Conservation (phyloP, 139 green algal genomes). For the Penium margaritaceum region DNA sequence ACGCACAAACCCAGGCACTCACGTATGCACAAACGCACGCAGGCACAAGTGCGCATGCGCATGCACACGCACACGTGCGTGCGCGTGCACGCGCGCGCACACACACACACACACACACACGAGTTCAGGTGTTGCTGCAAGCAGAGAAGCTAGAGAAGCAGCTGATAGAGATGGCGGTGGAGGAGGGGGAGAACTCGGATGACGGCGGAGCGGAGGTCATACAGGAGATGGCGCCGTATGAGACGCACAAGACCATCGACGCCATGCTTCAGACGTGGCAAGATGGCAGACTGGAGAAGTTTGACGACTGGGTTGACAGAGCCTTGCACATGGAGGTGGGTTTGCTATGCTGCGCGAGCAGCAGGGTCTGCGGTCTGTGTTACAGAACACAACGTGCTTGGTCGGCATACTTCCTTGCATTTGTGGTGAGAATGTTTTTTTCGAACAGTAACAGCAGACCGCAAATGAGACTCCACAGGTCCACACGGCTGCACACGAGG, state of each 20-base stretch:
- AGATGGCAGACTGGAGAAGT: neutral
- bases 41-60: neutral
- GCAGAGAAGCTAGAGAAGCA: slow-evolving; percentile 32
- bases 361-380: no score
- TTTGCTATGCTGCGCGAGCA: no score
- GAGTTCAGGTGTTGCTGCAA: slow-evolving; percentile 15
- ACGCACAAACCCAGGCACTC: neutral
- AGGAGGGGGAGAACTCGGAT: slow-evolving; percentile 21
- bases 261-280: slow-evolving; percentile 33
- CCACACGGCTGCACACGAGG: no score
- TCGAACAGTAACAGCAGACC: no score
- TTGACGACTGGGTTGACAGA: slow-evolving; percentile 27
- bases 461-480: no score
- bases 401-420: no score
- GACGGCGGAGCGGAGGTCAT: slow-evolving; percentile 26
- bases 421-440: no score
- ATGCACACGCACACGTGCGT: neutral
- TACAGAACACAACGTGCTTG: no score
- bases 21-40: neutral
- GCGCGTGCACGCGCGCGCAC: neutral
- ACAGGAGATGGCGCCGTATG: slow-evolving; percentile 31
- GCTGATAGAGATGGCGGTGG: slow-evolving; percentile 32
- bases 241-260: slow-evolving; percentile 22
- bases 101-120: no score
- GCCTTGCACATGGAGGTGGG: slow-evolving; percentile 28